phyloP scores from a whole-genome alignment of 257 asterid species.

The Solanum sejunctum region DNA sequence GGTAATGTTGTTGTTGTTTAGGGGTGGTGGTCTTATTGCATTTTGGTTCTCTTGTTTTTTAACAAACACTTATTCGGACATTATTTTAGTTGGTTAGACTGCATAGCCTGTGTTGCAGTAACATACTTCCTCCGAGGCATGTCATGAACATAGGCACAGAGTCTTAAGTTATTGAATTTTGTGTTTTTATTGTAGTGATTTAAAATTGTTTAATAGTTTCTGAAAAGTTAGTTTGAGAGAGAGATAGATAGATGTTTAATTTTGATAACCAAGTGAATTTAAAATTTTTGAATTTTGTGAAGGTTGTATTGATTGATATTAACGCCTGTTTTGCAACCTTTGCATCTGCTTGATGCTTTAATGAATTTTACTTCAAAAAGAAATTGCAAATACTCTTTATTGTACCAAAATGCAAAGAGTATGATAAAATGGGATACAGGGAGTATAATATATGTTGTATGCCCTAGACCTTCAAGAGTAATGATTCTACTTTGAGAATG shows the following conservation, averaged over 20 bases:
- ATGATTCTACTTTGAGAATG: background rate
- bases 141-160: background rate
- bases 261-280: background rate
- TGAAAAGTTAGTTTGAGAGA: background rate
- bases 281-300: background rate
- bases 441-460: background rate
- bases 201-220: background rate
- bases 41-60: background rate
- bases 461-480: background rate
- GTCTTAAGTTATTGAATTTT: background rate
- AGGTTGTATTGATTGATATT: background rate
- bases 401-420: background rate
- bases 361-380: background rate
- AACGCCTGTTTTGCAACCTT: background rate
- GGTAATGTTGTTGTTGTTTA: too few species aligned
- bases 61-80: background rate
- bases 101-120: background rate
- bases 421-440: background rate
- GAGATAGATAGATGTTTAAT: background rate
- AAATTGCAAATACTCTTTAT: background rate
- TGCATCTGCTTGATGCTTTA: background rate
- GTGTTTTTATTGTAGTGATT: background rate
- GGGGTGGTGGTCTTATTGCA: background rate
- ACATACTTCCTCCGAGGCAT: background rate
- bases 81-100: background rate